Evolutionary conservation across 2,329 filamentous ascomycete species (phyloP).

Genomic region (Penicillium sp.): DNA sequence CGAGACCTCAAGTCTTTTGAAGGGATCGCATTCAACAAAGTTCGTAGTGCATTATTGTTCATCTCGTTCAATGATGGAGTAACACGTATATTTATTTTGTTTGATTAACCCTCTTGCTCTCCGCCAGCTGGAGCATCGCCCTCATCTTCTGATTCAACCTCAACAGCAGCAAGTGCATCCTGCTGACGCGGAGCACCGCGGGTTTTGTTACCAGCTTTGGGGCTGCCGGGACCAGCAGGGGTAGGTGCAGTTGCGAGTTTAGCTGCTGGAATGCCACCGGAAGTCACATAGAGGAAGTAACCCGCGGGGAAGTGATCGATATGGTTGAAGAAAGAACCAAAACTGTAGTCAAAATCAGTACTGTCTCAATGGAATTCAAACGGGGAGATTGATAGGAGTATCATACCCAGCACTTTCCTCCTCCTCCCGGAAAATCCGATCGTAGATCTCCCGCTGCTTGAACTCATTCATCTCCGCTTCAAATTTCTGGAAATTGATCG

Average conservation of each 20-base stretch:
- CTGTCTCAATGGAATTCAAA: background rate
- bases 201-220: conserved; percentile 5
- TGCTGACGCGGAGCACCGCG: conserved; percentile 21
- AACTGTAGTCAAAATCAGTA: conserved; percentile 46
- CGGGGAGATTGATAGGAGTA: background rate
- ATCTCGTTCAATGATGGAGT: background rate
- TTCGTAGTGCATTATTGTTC: background rate
- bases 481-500: conserved; percentile 75
- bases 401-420: conserved; percentile 82
- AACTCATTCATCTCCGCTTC: conserved; percentile 79
- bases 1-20: background rate
- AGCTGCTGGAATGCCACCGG: conserved; percentile 63
- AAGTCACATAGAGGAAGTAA: conserved; percentile 72
- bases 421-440: conserved; percentile 85
- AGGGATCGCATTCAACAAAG: background rate
- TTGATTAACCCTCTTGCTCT: conserved; percentile 17
- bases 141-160: conserved; percentile 31
- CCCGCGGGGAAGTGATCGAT: conserved; percentile 70
- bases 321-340: conserved; percentile 75
- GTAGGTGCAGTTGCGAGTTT: conserved; percentile 33
- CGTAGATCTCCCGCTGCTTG: conserved; percentile 89
- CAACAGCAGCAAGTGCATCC: conserved; percentile 33
- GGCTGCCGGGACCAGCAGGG: conserved; percentile 2
- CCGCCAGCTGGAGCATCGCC: conserved; percentile 14
- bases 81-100: background rate